Evolutionary conservation across 306 rosid genomes (phyloP).

Genomic region (Citrullus mucosospermus): DNA sequence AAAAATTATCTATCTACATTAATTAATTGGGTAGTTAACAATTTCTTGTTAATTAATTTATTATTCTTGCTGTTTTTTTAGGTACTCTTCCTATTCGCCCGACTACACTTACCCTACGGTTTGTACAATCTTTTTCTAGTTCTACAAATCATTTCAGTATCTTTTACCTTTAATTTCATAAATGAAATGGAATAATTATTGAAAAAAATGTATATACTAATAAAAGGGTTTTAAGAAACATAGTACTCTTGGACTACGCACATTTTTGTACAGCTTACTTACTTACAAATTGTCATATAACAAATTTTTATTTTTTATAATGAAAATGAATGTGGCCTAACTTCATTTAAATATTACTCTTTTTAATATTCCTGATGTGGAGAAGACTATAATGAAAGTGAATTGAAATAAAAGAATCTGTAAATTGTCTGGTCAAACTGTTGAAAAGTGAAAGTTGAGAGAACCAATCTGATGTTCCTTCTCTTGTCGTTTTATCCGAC

Average conservation of each 20-base stretch:
- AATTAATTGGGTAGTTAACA: neutral
- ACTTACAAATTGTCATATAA: neutral
- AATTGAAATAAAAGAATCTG: neutral
- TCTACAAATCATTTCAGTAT: neutral
- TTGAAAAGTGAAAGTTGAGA: constrained; percentile 1
- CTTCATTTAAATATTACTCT: too few species aligned
- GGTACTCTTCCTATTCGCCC: constrained; percentile 94
- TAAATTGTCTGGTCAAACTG: neutral
- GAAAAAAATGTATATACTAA: neutral
- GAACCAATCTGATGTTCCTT: neutral
- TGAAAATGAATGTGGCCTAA: too few species aligned
- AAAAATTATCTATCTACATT: too few species aligned
- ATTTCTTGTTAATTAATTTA: neutral
- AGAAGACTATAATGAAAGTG: neutral
- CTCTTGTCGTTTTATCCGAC: constrained; percentile 8
- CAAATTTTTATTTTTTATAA: too few species aligned
- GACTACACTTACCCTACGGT: constrained; percentile 94
- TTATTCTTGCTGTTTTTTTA: constrained; percentile 14
- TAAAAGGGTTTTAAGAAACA: neutral
- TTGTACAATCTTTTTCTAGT: constrained; percentile 23
- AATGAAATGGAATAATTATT: neutral
- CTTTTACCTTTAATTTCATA: neutral
- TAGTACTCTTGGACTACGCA: neutral
- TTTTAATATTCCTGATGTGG: neutral
- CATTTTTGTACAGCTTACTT: too few species aligned